Conservation (phyloP, 2,329 filamentous ascomycete species). For the Fusarium avenaceum region DNA sequence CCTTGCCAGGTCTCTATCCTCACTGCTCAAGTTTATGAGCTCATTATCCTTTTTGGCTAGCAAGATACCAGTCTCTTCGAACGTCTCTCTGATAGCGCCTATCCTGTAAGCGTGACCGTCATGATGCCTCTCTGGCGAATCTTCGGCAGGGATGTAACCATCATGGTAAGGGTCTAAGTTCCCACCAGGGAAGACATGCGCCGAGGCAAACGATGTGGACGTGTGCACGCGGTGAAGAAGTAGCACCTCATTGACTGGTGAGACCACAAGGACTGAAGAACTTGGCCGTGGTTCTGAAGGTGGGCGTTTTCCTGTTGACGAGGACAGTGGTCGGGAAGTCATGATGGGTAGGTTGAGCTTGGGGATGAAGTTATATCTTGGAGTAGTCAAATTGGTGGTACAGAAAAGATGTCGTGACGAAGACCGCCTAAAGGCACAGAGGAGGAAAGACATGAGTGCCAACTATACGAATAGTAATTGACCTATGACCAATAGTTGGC, state of each 20-base stretch:
- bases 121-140: slow-evolving; percentile 70
- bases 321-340: slow-evolving; percentile 32
- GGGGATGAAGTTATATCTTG: slow-evolving; percentile 18
- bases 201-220: slow-evolving; percentile 87
- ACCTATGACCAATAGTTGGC: slow-evolving; percentile 4
- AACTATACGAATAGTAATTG: not conserved
- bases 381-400: slow-evolving; percentile 2
- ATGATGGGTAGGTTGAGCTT: slow-evolving; percentile 21
- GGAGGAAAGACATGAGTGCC: slow-evolving; percentile 34
- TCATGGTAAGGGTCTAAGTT: slow-evolving; percentile 85
- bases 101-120: slow-evolving; percentile 83
- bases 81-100: slow-evolving; percentile 89
- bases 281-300: slow-evolving; percentile 70
- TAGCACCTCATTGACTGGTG: slow-evolving; percentile 87
- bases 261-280: slow-evolving; percentile 86
- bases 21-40: slow-evolving; percentile 72
- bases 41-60: slow-evolving; percentile 70
- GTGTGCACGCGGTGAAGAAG: slow-evolving; percentile 88
- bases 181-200: slow-evolving; percentile 95
- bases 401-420: slow-evolving; percentile 22
- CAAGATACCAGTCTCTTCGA: slow-evolving; percentile 93
- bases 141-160: slow-evolving; percentile 64
- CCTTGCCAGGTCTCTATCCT: slow-evolving; percentile 74
- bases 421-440: slow-evolving; percentile 30
- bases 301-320: slow-evolving; percentile 42